Base-by-base conservation (phyloP, 1,139 yeast genomes). In the Suhomyces anneliseae region DNA sequence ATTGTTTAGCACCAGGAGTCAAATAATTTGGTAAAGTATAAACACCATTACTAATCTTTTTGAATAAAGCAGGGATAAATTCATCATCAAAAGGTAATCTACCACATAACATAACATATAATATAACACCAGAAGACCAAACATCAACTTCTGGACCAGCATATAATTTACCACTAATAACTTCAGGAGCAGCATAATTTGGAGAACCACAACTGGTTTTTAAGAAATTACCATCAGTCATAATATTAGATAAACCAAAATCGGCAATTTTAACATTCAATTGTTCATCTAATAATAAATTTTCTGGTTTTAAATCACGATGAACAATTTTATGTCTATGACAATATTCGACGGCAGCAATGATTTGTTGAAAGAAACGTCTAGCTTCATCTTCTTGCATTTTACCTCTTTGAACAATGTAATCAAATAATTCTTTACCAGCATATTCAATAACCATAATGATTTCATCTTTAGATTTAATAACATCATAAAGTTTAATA, bases 141-240 rank as follows among this genome's bases (percentile, higher is more conserved):
- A 95, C 98, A 66, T 95, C 99, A 43, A 93, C 99, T 69, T 93
- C 99, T 2, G 98, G 98, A 6, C 99, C 99, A 1, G 98, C 99
- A 61, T 93, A 93, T 49, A 93, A 77, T 64, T 95, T 92, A 40
- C 99, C 99, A 55, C 95, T 84, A 51, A 93, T 93, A 41, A 93
- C 98, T 68, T 93, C 99, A 0, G 99, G 99, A 0, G 99, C 99
- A 2, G 99, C 99, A 64, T 93, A 93, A 64, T 93, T 92, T 44
- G 99, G 98, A 11, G 96, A 88, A 2, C 99, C 99, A 72, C 99
- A 93, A 60, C 93, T 83, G 1, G 99, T 93, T 64, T 92, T 93
- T 62, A 93, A 77, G 61, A 93, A 93, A 64, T 93, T 93, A 49
- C 99, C 99, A 68, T 93, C 99, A 8, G 97, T 92, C 98, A 93